These are phyloP conservation scores for Fomitopsis betulina DNA, from an alignment of 1,284 basidiomycete genomes.

Conservation along the genomic window DNA sequence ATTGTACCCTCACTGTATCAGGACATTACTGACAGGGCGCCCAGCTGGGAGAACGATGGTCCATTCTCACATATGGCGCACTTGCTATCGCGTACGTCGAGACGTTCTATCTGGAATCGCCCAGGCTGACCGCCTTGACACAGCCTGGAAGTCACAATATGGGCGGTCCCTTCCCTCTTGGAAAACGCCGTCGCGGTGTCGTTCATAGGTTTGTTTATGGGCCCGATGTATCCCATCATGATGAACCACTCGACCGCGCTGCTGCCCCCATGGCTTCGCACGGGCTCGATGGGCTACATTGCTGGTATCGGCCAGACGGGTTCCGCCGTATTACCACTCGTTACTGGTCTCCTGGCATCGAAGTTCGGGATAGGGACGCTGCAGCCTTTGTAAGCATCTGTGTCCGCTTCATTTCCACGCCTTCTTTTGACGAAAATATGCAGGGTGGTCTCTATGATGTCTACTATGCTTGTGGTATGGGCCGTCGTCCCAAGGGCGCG, in stretches of 20 bases:
- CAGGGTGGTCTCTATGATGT: conserved; percentile 26
- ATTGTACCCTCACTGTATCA: background rate
- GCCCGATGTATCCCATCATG: conserved; percentile 50
- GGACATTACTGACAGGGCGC: background rate
- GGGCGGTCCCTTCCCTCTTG: conserved; percentile 55
- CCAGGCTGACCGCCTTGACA: conserved; percentile 7
- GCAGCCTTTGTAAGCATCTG: conserved; percentile 49
- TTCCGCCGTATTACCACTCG: conserved; percentile 49
- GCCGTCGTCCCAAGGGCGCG: conserved; percentile 24
- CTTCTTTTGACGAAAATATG: conserved; percentile 29
- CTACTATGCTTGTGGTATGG: conserved; percentile 29
- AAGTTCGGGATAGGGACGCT: conserved; percentile 44
- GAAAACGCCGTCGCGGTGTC: conserved; percentile 48
- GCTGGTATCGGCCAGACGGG: conserved; percentile 48
- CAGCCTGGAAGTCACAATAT: conserved; percentile 54
- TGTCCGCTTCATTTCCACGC: conserved; percentile 28
- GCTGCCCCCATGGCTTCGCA: conserved; percentile 46
- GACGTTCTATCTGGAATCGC: background rate
- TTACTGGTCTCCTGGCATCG: conserved; percentile 50
- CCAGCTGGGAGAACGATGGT: conserved; percentile 51
- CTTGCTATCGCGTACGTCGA: conserved; percentile 46
- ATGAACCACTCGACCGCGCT: conserved; percentile 45
- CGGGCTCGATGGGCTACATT: conserved; percentile 53
- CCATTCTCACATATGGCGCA: conserved; percentile 47
- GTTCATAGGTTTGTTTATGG: conserved; percentile 45